Evolutionary conservation across 2,329 filamentous ascomycete genomes (phyloP).

Genomic region (Sordariomycetes sp.): DNA sequence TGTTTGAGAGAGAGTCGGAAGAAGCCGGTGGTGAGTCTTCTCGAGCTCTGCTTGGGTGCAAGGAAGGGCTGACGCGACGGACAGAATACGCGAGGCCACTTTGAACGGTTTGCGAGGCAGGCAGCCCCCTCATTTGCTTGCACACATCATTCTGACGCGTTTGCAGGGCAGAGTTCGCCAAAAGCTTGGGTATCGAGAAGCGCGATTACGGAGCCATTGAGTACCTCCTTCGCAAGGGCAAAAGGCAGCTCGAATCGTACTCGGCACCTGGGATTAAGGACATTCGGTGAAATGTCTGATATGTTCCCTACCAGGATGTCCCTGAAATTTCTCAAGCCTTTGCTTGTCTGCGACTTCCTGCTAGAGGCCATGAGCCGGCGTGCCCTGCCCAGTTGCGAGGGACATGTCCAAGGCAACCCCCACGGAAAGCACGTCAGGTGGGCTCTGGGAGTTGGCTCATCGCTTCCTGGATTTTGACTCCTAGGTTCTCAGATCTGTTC

Average conservation of each 20-base stretch:
- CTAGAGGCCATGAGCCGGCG: too few relatives aligned
- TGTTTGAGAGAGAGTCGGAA: constrained; percentile 74
- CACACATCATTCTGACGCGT: constrained; percentile 1
- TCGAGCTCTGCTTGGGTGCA: not conserved
- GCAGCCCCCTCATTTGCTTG: constrained; percentile 10
- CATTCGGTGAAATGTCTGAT: constrained; percentile 39
- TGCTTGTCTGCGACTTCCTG: too few relatives aligned
- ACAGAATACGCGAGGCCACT: constrained; percentile 50
- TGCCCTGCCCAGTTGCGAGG: too few relatives aligned
- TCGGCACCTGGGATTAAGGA: constrained; percentile 74
- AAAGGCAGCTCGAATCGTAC: constrained; percentile 73
- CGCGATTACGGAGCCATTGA: constrained; percentile 83
- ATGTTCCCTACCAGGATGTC: too few relatives aligned
- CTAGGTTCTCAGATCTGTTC: too few relatives aligned
- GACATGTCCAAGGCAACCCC: too few relatives aligned
- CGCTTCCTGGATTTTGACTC: too few relatives aligned
- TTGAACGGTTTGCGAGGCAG: constrained; percentile 55
- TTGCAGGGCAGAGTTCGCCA: constrained; percentile 56
- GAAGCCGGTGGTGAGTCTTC: constrained; percentile 58
- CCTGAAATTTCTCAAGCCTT: not conserved
- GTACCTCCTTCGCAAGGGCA: constrained; percentile 73
- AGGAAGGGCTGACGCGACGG: not conserved
- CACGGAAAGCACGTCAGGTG: too few relatives aligned
- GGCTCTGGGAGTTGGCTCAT: too few relatives aligned
- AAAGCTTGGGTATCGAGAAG: constrained; percentile 60